Evolutionary conservation across 192 early-diverging fungal genomes (phyloP), one percentile per base, ranked within the genome.

Genomic region (Lobosporangium transversale): DNA sequence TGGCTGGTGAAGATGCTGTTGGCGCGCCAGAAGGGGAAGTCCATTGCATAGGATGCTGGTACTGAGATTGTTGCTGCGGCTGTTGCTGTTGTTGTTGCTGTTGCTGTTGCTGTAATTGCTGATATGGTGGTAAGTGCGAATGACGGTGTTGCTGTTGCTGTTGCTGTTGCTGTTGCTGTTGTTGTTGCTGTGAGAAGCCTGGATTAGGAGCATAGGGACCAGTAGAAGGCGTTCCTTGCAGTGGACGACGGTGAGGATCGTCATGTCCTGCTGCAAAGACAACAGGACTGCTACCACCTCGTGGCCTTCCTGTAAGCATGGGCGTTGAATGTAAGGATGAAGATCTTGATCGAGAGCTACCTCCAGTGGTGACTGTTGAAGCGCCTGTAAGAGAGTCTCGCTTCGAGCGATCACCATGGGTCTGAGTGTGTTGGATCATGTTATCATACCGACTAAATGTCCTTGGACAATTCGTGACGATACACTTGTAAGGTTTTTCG

Each of bases 391-490:
- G 70, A 6, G 73, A 76, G n/a, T 76, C 73, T 14, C 73, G 32
- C 45, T 76, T 76, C 8, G 73, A 44, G 1, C 73, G 63, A 33
- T 76, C 73, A 8, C 73, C 53, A 66, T 90, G 88, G 45, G 86
- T 90, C 26, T 87, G 87, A 24, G 86, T 86, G 51, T 90, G 88
- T 65, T 90, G 88, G 78, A 90, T 88, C 88, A 90, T 90, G 49
- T 90, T 90, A 67, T 90, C 88, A 42, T 86, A 90, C n/a, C 88
- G 86, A 69, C 88, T 90, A 54, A 90, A 90, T 27, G 81, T 79
- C 33, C 87, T 83, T 62, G 78, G 79, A 53, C 88, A 90, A 21
- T 64, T 79, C 15, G 84, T 79, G 17, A 85, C 71, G 35, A 87
- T 80, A 53, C 88, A 90, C 50, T 84, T 81, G 74, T 87, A 90